Conservation (phyloP, 2,329 filamentous ascomycete species). For the Cercospora zeae-maydis region DNA sequence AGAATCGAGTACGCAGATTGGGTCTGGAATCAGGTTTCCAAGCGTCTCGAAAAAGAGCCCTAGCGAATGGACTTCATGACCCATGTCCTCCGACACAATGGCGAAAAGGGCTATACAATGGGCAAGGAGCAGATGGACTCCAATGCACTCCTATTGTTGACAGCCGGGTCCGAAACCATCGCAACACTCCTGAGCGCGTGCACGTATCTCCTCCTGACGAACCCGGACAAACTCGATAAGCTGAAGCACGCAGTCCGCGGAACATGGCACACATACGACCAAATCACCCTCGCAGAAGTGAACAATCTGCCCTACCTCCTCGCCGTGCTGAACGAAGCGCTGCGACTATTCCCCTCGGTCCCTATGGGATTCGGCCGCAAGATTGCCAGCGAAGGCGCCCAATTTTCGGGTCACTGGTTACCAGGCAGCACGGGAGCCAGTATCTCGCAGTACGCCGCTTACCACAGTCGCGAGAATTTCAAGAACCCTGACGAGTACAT, state of each 20-base stretch:
- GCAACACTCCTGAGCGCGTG: constrained; percentile 66
- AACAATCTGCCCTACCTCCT: constrained; percentile 39
- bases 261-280: constrained; percentile 31
- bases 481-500: constrained; percentile 24
- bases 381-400: neutral
- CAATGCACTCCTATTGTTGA: constrained; percentile 62
- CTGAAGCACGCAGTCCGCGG: constrained; percentile 56
- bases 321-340: constrained; percentile 37
- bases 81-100: too few species aligned
- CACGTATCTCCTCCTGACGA: constrained; percentile 68
- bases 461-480: constrained; percentile 26
- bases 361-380: constrained; percentile 11
- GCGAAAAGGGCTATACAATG: neutral
- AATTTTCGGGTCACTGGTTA: neutral
- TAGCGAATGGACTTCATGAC: neutral
- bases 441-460: constrained; percentile 20
- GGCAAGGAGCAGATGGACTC: constrained; percentile 56
- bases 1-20: too few species aligned
- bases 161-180: constrained; percentile 74
- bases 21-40: too few species aligned
- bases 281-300: constrained; percentile 37
- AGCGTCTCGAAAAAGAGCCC: too few species aligned
- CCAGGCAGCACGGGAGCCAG: neutral
- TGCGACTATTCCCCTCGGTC: constrained; percentile 40
- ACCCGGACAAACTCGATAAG: constrained; percentile 52